phyloP scores from a whole-genome alignment of 495 filamentous ascomycete species.

The Penicillium waksmanii region DNA sequence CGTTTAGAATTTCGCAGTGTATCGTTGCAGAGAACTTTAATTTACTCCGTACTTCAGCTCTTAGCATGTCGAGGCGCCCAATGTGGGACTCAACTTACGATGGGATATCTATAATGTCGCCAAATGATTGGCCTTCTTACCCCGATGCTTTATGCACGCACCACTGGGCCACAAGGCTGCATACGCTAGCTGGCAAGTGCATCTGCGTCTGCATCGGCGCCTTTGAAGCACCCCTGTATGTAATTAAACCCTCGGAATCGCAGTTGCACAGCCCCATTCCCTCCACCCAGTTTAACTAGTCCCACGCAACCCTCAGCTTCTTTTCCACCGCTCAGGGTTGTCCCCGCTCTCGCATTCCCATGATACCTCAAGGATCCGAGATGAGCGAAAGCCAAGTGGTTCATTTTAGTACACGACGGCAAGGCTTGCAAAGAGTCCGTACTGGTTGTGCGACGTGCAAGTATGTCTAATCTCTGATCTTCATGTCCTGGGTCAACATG shows the following conservation, averaged over 20 bases:
- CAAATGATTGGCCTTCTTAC: background rate
- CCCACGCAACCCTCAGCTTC: background rate
- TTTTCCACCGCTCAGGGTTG: background rate
- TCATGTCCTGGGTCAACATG: background rate
- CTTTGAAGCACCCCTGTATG: background rate
- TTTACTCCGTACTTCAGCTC: background rate
- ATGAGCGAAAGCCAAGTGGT: slow-evolving; percentile 1
- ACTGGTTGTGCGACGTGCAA: slow-evolving; percentile 7
- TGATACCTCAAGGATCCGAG: background rate
- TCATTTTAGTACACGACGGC: background rate
- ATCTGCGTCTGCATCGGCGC: background rate
- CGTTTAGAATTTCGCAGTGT: no score
- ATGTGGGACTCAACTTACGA: background rate
- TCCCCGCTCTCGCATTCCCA: background rate
- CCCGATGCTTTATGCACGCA: background rate
- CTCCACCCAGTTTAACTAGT: background rate
- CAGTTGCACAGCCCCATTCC: background rate
- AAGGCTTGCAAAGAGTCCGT: slow-evolving; percentile 5
- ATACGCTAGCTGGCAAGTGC: background rate
- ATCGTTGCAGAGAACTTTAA: no score
- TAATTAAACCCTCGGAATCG: slow-evolving; percentile 2
- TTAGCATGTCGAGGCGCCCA: background rate
- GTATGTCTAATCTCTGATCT: background rate
- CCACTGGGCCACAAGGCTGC: background rate
- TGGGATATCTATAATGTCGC: background rate